Evolutionary conservation across 2,329 filamentous ascomycete genomes (phyloP), one percentile per base, ranked within the genome.

Genomic region (Fusarium sp.): DNA sequence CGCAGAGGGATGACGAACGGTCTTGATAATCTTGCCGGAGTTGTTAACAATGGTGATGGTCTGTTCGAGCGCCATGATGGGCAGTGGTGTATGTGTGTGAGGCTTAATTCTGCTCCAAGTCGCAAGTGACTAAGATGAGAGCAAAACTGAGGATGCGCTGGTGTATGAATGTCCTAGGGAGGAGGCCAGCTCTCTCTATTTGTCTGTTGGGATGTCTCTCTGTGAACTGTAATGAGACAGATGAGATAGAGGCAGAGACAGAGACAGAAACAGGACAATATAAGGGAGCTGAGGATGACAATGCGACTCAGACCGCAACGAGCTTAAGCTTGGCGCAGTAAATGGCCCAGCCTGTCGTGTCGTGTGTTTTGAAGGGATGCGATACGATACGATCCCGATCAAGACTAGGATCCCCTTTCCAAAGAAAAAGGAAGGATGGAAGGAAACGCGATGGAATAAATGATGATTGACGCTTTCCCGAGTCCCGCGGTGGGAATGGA

Each of bases 21-120:
- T 96, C 84, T 90, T 94, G 72, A 97, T 92, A 49, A 97, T 90
- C 81, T 97, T 96, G 74, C 93, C 93, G 58, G 93, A 96, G 74
- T 86, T 94, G 82, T 97, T 96, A 80, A 97, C 91, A 74, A 97
- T 92, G 70, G 93, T 94, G 71, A 97, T 89, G 48, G 92, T 95
- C 80, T 97, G 90, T 53, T 83, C 79, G 65, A 84, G 78, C 43
- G 80, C 76, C 80, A 84, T 82, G 27, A 56, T 78, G 74, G 63
- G 70, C 58, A 48, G 47, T 58, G 43, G 48, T 67, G 45, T 66
- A 62, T 59, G 33, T 46, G 49, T 66, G 33, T 55, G 14, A 31
- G 1, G 48, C 3, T 55, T 37, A 57, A 31, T 62, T 37, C 31
- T 42, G 29, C 55, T 69, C 57, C 48, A 33, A 49, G 52, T 60